phyloP scores from a whole-genome alignment of 129 eudicot genomes.

The Helianthus tuberosus region DNA sequence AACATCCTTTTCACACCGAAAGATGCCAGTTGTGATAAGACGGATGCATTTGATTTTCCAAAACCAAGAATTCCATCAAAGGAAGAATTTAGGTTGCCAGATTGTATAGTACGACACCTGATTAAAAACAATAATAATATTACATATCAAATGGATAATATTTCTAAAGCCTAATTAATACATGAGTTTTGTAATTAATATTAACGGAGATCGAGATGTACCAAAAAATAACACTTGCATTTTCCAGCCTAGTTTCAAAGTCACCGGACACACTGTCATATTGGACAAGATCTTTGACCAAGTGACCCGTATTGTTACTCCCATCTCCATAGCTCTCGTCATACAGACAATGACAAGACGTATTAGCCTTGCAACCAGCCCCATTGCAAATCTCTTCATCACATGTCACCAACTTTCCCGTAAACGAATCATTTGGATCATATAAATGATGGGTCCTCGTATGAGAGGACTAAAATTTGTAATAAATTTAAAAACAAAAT shows the following conservation, averaged over 20 bases:
- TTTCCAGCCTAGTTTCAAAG: background rate
- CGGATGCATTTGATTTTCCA: too few species aligned
- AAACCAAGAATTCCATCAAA: too few species aligned
- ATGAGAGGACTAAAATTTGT: background rate
- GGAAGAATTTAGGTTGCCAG: too few species aligned
- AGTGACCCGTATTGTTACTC: background rate
- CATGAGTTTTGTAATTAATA: too few species aligned
- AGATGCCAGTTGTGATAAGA: background rate
- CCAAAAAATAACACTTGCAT: background rate
- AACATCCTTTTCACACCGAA: background rate
- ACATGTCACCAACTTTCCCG: background rate
- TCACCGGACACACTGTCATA: background rate
- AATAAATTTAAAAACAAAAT: too few species aligned
- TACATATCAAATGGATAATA: too few species aligned
- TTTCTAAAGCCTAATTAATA: too few species aligned
- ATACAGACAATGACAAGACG: background rate
- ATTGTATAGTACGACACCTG: too few species aligned
- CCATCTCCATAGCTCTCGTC: background rate
- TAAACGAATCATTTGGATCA: background rate
- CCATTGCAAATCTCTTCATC: background rate
- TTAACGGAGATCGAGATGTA: background rate
- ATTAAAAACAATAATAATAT: too few species aligned
- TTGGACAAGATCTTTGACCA: slow-evolving; percentile 1
- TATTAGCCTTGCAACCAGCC: background rate
- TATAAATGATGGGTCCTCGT: background rate